Evolutionary conservation across 176 grass and related monocot genomes (phyloP).

Genomic region (Elymus sibiricus): DNA sequence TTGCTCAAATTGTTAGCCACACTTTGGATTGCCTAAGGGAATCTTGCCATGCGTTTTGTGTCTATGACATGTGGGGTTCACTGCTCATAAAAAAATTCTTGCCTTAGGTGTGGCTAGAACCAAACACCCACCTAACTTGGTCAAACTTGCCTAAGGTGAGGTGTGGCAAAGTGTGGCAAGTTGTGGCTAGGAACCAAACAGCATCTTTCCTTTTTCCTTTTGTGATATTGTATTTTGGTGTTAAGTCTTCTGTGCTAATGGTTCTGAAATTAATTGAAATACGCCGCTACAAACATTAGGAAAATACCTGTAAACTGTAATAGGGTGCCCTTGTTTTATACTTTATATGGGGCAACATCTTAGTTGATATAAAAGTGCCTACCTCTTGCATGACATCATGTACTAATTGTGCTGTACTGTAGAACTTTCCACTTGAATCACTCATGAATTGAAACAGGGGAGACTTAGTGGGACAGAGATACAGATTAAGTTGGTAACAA

Average conservation of each 20-base stretch:
- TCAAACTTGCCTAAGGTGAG: no score
- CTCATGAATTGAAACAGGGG: background rate
- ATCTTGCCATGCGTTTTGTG: no score
- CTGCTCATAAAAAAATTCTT: no score
- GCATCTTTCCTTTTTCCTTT: background rate
- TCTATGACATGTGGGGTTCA: no score
- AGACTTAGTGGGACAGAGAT: background rate
- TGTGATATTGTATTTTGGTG: slow-evolving; percentile 8
- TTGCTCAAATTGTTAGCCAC: no score
- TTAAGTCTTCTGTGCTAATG: slow-evolving; percentile 20
- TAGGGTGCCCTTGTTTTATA: background rate
- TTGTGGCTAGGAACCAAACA: no score
- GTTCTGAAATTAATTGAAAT: background rate
- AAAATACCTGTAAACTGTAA: background rate
- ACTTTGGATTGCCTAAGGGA: no score
- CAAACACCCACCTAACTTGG: no score
- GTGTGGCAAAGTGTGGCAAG: no score
- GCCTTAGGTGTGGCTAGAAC: no score
- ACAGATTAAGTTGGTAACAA: background rate
- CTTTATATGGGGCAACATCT: slow-evolving; percentile 1
- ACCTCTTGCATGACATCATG: background rate
- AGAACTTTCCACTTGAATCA: background rate
- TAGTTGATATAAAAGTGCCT: background rate
- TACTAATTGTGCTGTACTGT: background rate
- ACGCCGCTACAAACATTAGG: background rate